Base-by-base conservation (phyloP, 441 rosid genomes). In the Erodium texanum region DNA sequence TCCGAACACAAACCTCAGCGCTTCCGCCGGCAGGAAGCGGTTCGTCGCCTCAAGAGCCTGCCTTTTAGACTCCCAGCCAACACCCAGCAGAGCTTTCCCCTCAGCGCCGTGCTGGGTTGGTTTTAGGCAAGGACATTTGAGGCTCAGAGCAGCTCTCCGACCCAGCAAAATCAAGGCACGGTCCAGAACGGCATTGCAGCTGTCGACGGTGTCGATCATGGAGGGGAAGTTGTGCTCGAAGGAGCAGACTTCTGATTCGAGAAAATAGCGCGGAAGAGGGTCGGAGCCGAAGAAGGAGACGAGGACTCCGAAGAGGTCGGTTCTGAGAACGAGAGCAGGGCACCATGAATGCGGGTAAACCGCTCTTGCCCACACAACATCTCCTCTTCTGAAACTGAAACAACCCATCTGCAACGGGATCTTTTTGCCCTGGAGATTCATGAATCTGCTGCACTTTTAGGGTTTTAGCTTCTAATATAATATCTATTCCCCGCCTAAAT, bases 341-440 rank as follows among this genome's bases (percentile, higher is more conserved):
- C 78, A 74, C 81, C 81, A 78, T 71, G 66, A 70, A 8, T 5
- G 45, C 5, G 81, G 81, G 66, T 50, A 74, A 1, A 32, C 10
- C 1, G 69, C 76, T 74, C 78, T 78, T 66, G 71, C 81, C 81
- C 81, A 78, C 41, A 78, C 73, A 0, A 71, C n/a, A 0, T 71
- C 74, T 63, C 78, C 81, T 61, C 69, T 54, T 23, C n/a, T 66
- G 7, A 71, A 56, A 62, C 36, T 32, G 36, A 32, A 32, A 6
- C 48, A 41, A 41, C 22, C n/a, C 27, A 59, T 4, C 52, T 48
- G 22, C 71, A 56, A 34, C 5, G 32, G 24, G 7, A 11, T 27
- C 5, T 50, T 34, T 9, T 50, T 50, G 36, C 36, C 36, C 36
- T n/a, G n/a, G n/a, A n/a, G n/a, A n/a, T n/a, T n/a, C 36, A 32